Conservation (phyloP, 2,329 filamentous ascomycete species). For the Sarocladium brachiariae region DNA sequence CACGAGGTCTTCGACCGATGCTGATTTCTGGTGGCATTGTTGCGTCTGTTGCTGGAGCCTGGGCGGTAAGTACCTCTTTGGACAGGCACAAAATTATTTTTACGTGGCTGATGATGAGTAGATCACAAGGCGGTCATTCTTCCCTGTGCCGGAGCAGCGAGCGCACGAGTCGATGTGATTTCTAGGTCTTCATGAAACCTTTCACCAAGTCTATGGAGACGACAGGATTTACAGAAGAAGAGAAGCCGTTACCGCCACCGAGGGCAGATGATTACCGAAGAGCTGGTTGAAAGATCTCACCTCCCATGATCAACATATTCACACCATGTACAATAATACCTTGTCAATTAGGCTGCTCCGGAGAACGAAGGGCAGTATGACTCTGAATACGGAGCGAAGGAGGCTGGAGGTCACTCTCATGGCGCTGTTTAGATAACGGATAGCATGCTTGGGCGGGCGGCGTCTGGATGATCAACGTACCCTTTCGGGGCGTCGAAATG, state of each 20-base stretch:
- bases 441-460: conserved; percentile 7
- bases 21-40: conserved; percentile 89
- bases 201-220: too few relatives aligned
- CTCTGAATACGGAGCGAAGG: conserved; percentile 2
- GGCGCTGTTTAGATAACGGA: conserved; percentile 9
- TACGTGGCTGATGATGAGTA: conserved; percentile 14
- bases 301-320: conserved; percentile 5
- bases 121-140: conserved; percentile 35
- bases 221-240: conserved; percentile 13
- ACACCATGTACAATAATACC: conserved; percentile 6
- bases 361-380: neutral
- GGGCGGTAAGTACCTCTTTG: conserved; percentile 94
- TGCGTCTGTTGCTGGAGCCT: conserved; percentile 73
- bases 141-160: conserved; percentile 28
- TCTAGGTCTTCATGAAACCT: neutral
- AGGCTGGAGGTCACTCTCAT: neutral
- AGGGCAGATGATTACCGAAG: neutral
- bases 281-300: conserved; percentile 5
- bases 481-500: neutral
- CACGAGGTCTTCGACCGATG: conserved; percentile 83
- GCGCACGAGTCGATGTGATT: conserved; percentile 23
- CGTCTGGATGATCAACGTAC: conserved; percentile 5
- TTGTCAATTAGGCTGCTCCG: neutral
- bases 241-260: neutral
- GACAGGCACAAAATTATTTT: too few relatives aligned